Percentiles rank a stretch among this genome's conserved stretches.
phyloP scores from a whole-genome alignment of 805 yeast species.

The Myxozyma melibiosi region DNA sequence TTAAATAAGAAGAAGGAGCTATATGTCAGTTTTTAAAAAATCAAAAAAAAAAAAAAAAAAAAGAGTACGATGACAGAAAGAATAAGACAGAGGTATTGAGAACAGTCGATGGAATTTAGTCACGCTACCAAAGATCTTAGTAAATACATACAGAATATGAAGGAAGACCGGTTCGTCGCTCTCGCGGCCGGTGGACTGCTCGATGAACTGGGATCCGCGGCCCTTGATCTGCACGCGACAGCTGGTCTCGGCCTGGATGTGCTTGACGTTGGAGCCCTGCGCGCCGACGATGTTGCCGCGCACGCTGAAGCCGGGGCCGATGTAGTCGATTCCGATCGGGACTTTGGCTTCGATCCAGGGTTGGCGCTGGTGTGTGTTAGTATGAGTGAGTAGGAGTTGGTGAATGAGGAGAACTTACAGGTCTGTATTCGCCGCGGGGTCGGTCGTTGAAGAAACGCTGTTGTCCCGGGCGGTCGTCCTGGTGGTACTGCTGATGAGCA shows the following conservation, averaged over 20 bases:
- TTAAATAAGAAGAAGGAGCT: not conserved
- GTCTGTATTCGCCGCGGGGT: conserved; percentile 11
- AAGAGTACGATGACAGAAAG: conserved; percentile 35
- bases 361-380: conserved; percentile 5
- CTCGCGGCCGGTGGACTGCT: conserved; percentile 39
- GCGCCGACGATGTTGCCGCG: conserved; percentile 43
- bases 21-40: conserved; percentile 14
- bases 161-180: conserved; percentile 41
- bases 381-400: not conserved
- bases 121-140: not conserved
- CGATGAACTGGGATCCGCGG: conserved; percentile 43
- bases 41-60: not conserved
- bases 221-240: conserved; percentile 44
- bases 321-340: conserved; percentile 29
- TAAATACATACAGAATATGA: conserved; percentile 34
- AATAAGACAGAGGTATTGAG: not conserved
- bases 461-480: no score
- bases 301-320: conserved; percentile 38
- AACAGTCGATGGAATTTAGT: not conserved
- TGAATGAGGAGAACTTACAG: conserved; percentile 3
- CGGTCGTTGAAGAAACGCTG: not conserved
- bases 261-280: conserved; percentile 44
- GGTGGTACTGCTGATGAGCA: no score
- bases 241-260: conserved; percentile 41
- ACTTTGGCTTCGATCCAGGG: conserved; percentile 37